These are phyloP conservation scores for Larix sibirica DNA, from an alignment of 83 land plant genomes.

Conservation along the genomic window DNA sequence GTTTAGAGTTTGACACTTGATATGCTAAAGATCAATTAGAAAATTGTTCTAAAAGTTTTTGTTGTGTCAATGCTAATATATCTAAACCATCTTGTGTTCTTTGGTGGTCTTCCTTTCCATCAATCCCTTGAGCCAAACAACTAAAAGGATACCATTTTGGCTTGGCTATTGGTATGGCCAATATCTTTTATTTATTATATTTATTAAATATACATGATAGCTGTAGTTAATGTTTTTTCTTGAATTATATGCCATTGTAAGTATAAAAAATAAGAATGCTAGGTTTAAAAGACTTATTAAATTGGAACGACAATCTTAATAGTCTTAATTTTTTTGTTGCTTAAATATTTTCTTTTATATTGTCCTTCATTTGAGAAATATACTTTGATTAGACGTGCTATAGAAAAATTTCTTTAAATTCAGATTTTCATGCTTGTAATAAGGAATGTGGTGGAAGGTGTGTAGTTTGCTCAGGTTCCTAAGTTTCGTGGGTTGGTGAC, in stretches of 20 bases:
- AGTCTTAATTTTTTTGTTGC: background rate
- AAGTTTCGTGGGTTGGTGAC: conserved; percentile 81
- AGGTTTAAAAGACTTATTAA: background rate
- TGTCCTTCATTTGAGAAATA: background rate
- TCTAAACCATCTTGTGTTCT: no score
- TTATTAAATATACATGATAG: no score
- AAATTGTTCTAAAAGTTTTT: no score
- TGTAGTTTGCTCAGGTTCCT: conserved; percentile 92
- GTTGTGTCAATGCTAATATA: no score
- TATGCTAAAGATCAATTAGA: no score
- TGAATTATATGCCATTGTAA: background rate
- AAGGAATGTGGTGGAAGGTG: conserved; percentile 94
- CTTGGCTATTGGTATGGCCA: no score
- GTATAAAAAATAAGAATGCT: background rate
- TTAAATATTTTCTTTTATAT: background rate
- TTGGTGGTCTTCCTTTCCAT: no score
- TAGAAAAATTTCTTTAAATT: background rate
- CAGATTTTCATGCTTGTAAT: conserved; percentile 88
- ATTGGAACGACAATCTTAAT: background rate
- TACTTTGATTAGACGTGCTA: background rate
- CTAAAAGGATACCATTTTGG: no score
- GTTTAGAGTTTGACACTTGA: no score
- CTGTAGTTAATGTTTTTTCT: no score
- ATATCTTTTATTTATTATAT: no score
- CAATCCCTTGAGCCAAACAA: no score